Percentiles rank a stretch among this genome's conserved stretches.
phyloP scores from a whole-genome alignment of 169 alveolate species.

The Eimeria acervulina region DNA sequence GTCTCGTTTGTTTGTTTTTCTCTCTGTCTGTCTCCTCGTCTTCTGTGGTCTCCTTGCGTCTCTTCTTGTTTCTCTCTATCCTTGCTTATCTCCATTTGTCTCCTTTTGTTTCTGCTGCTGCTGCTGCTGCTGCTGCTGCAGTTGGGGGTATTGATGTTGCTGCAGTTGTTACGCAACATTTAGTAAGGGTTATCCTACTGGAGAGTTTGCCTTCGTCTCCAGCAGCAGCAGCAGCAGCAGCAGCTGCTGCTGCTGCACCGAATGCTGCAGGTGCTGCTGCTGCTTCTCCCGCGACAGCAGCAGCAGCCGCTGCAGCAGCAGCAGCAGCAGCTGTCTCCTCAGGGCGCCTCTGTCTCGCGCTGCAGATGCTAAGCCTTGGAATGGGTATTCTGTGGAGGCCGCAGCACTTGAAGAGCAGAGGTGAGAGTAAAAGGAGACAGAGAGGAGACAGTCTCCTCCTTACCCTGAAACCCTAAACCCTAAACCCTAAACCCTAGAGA shows the following conservation, averaged over 20 bases:
- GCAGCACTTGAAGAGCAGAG: slow-evolving; percentile 45
- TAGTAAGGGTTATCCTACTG: neutral
- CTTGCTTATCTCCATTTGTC: too few species aligned
- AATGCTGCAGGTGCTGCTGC: neutral
- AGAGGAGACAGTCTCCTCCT: neutral
- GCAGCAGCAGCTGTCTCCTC: neutral
- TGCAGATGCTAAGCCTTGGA: slow-evolving; percentile 16
- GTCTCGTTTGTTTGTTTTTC: neutral
- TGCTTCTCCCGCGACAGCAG: neutral
- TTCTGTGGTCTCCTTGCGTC: too few species aligned
- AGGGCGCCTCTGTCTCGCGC: slow-evolving; percentile 32
- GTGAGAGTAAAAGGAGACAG: slow-evolving; percentile 1
- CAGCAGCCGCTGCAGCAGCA: too few species aligned
- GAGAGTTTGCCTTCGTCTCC: neutral
- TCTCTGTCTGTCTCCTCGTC: too few species aligned
- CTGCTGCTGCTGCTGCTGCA: too few species aligned
- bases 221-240: neutral
- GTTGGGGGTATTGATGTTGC: too few species aligned
- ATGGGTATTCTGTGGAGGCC: slow-evolving; percentile 35
- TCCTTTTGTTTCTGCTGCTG: too few species aligned
- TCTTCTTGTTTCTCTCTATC: too few species aligned
- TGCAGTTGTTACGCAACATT: slow-evolving; percentile 36
- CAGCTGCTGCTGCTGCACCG: neutral
- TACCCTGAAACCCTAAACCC: too few species aligned
- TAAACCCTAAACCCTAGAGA: too few species aligned